Conservation (phyloP, 2,329 filamentous ascomycete genomes). For the Gliomastix tumulicola region DNA sequence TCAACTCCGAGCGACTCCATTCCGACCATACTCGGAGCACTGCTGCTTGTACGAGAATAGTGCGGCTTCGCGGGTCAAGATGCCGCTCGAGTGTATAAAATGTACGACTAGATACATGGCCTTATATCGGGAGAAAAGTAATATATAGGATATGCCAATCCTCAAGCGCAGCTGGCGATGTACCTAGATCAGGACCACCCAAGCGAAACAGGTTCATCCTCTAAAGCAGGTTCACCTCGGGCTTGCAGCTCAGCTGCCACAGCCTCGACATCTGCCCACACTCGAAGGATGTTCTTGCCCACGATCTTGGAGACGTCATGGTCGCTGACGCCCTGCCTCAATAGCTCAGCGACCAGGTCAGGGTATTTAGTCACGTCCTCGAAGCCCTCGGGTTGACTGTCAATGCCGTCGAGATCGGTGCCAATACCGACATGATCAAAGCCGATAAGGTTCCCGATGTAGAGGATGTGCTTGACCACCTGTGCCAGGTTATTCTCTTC, state of each 20-base stretch:
- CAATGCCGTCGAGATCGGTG: conserved; percentile 82
- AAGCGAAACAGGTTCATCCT: no score
- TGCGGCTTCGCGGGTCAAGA: no score
- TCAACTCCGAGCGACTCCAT: no score
- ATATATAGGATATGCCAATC: no score
- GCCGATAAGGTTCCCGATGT: conserved; percentile 78
- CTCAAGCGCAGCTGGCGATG: no score
- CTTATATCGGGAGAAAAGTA: no score
- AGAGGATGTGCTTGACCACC: conserved; percentile 71
- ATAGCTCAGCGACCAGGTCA: conserved; percentile 66
- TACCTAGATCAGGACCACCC: no score
- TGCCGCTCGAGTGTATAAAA: no score
- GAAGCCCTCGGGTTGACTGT: conserved; percentile 59
- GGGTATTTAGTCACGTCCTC: conserved; percentile 85
- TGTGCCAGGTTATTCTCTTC: conserved; percentile 67
- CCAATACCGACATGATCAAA: conserved; percentile 85
- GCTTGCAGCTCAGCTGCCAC: conserved; percentile 62
- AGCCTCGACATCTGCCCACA: conserved; percentile 73
- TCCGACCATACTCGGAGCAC: no score
- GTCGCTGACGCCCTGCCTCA: conserved; percentile 68
- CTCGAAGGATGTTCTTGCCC: conserved; percentile 74
- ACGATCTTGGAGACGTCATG: conserved; percentile 67
- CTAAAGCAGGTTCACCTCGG: conserved; percentile 42
- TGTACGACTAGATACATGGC: no score
- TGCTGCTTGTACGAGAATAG: no score